phyloP scores from a whole-genome alignment of 306 rosid species.

The Quillaja saponaria region DNA sequence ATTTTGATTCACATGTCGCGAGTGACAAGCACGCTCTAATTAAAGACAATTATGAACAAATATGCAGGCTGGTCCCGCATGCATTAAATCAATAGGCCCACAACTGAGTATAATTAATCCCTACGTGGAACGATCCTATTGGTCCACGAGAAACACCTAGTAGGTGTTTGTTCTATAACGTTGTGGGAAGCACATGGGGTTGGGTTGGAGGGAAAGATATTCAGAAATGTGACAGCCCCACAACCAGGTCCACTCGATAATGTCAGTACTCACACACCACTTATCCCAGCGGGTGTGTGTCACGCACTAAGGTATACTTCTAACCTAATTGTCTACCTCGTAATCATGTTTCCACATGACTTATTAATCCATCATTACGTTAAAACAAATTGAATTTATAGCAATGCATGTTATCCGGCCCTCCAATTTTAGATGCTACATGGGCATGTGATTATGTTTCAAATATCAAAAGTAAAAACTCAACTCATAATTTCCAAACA shows the following conservation, averaged over 20 bases:
- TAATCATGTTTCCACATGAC: slow-evolving; percentile 28
- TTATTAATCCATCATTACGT: slow-evolving; percentile 28
- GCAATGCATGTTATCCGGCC: slow-evolving; percentile 30
- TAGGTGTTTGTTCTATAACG: background rate
- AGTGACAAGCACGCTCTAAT: slow-evolving; percentile 35
- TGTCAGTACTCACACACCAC: background rate
- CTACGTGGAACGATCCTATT: slow-evolving; percentile 26
- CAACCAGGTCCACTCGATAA: slow-evolving; percentile 7
- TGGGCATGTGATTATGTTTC: slow-evolving; percentile 9
- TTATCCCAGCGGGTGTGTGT: background rate
- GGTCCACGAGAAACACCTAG: slow-evolving; percentile 13
- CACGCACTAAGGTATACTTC: background rate
- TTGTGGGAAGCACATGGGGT: slow-evolving; percentile 48
- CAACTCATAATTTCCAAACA: background rate
- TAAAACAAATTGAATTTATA: slow-evolving; percentile 26
- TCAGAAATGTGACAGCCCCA: slow-evolving; percentile 28
- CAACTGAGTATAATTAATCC: background rate
- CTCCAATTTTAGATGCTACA: slow-evolving; percentile 27
- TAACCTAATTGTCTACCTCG: background rate
- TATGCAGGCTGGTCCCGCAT: slow-evolving; percentile 31
- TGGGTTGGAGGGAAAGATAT: slow-evolving; percentile 8
- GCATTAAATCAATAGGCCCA: slow-evolving; percentile 14
- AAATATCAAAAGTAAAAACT: slow-evolving; percentile 7
- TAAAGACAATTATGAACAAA: slow-evolving; percentile 21
- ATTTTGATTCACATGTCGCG: slow-evolving; percentile 30